Evolutionary conservation across 192 early-diverging fungal species (phyloP).

Genomic region (Coemansia sp.): DNA sequence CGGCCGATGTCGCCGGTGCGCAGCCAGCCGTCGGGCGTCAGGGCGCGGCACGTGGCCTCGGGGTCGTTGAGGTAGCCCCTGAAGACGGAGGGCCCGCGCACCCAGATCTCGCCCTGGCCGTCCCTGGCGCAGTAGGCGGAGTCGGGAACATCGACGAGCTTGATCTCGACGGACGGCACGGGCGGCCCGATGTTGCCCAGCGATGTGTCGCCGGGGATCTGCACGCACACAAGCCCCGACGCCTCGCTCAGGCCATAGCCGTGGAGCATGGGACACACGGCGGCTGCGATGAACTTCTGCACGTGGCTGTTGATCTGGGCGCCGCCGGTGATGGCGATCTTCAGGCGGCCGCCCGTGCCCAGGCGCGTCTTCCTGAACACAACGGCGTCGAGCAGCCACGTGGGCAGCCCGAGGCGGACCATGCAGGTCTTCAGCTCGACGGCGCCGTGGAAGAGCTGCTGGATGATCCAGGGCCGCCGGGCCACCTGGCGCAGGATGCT

Average conservation of each 20-base stretch:
- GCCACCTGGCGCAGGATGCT: slow-evolving; percentile 70
- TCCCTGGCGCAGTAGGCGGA: slow-evolving; percentile 65
- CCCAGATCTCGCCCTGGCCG: slow-evolving; percentile 77
- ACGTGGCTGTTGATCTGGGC: slow-evolving; percentile 85
- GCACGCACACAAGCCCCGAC: slow-evolving; percentile 69
- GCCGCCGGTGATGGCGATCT: slow-evolving; percentile 81
- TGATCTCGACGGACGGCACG: slow-evolving; percentile 73
- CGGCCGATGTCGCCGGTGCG: slow-evolving; percentile 89
- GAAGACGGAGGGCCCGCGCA: slow-evolving; percentile 80
- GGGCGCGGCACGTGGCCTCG: slow-evolving; percentile 62
- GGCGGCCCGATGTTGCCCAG: slow-evolving; percentile 74
- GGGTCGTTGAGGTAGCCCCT: slow-evolving; percentile 78
- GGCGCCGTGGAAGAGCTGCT: slow-evolving; percentile 74
- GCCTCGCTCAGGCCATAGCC: slow-evolving; percentile 90
- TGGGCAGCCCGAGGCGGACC: slow-evolving; percentile 64
- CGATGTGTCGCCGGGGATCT: slow-evolving; percentile 61
- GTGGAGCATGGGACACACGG: slow-evolving; percentile 78
- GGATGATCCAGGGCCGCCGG: slow-evolving; percentile 53
- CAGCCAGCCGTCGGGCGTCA: slow-evolving; percentile 83
- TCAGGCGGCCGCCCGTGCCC: slow-evolving; percentile 82
- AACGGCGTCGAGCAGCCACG: slow-evolving; percentile 67
- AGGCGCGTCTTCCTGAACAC: slow-evolving; percentile 83
- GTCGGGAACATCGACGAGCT: slow-evolving; percentile 73
- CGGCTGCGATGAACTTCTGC: slow-evolving; percentile 77
- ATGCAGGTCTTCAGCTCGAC: slow-evolving; percentile 66